Evolutionary conservation across 2,329 filamentous ascomycete species (phyloP).

Genomic region (Nigrograna mackinnonii): DNA sequence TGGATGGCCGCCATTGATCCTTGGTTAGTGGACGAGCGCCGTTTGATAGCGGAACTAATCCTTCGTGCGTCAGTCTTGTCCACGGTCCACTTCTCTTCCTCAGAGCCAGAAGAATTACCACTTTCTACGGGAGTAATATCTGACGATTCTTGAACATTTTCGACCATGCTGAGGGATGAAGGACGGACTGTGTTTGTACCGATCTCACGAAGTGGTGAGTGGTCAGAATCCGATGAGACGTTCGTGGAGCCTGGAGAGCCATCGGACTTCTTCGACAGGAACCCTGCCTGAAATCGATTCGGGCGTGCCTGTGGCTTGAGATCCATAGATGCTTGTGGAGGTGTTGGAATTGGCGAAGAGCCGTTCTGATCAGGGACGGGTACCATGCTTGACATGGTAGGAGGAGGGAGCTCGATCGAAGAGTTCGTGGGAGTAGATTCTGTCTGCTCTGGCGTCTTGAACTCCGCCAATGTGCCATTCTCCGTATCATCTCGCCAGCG

Average conservation of each 20-base stretch:
- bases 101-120: conserved; percentile 45
- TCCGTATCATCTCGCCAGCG: conserved; percentile 93
- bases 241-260: conserved; percentile 64
- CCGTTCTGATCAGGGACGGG: conserved; percentile 37
- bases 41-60: conserved; percentile 61
- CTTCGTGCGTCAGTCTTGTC: conserved; percentile 56
- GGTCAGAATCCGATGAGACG: conserved; percentile 62
- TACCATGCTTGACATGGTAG: conserved; percentile 52
- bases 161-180: conserved; percentile 59
- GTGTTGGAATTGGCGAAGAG: conserved; percentile 61
- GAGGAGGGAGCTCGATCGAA: conserved; percentile 56
- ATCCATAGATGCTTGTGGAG: conserved; percentile 62
- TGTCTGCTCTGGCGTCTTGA: conserved; percentile 80
- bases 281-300: conserved; percentile 85
- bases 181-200: conserved; percentile 45
- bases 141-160: conserved; percentile 39
- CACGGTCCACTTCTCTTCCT: conserved; percentile 54
- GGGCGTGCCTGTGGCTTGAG: conserved; percentile 60
- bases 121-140: conserved; percentile 31
- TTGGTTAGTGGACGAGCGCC: conserved; percentile 50
- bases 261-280: conserved; percentile 69
- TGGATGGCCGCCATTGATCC: conserved; percentile 43
- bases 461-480: conserved; percentile 84
- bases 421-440: conserved; percentile 61
- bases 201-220: conserved; percentile 50